Percentiles rank a stretch among this genome's conserved stretches.
These are phyloP conservation scores for Akanthomyces muscarius DNA, from an alignment of 2,329 filamentous ascomycete species.

Conservation along the genomic window DNA sequence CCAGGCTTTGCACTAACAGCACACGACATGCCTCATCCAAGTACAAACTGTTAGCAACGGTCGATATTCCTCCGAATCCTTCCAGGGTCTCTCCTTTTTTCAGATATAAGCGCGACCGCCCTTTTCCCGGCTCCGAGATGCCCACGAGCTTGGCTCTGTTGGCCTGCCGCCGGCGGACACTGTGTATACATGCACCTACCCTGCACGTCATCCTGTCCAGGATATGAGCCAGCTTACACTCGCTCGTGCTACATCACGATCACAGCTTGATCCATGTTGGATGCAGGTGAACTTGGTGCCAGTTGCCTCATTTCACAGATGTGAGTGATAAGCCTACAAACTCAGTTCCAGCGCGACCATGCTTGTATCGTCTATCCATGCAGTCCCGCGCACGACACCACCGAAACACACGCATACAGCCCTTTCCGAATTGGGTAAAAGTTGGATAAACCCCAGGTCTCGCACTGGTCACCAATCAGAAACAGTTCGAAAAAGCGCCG, in stretches of 20 bases:
- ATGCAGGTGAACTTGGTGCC: background rate
- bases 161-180: background rate
- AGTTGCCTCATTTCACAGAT: background rate
- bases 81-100: background rate
- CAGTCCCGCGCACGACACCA: background rate
- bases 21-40: background rate
- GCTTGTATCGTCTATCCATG: background rate
- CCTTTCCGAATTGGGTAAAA: background rate
- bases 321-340: background rate
- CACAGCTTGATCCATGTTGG: no score
- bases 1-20: background rate
- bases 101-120: conserved; percentile 15
- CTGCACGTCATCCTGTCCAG: background rate
- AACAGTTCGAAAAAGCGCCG: background rate
- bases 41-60: background rate
- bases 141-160: background rate
- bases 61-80: background rate
- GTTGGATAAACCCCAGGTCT: background rate
- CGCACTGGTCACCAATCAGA: conserved; percentile 3
- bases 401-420: background rate
- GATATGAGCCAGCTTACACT: background rate
- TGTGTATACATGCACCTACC: background rate
- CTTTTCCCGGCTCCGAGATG: background rate
- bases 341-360: background rate
- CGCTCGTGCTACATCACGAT: background rate